These are phyloP conservation scores for Cotoneaster glaucophyllus DNA, from an alignment of 306 rosid species.

Conservation along the genomic window DNA sequence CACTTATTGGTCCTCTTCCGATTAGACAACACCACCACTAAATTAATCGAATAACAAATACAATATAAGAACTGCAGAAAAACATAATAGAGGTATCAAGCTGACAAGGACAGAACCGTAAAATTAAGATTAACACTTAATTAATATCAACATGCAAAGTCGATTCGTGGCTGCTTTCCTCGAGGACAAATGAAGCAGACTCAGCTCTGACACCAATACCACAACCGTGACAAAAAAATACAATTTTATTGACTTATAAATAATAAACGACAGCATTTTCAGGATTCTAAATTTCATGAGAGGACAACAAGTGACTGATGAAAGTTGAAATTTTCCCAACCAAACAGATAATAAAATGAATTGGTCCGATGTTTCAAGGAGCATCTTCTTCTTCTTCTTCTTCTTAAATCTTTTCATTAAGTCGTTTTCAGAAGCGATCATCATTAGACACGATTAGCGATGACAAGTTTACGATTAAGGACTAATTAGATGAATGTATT, in stretches of 20 bases:
- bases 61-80: neutral
- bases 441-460: neutral
- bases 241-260: neutral
- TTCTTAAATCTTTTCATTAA: neutral
- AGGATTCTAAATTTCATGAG: neutral
- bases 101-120: neutral
- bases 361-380: neutral
- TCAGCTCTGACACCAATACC: slow-evolving; percentile 24
- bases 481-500: neutral
- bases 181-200: slow-evolving; percentile 22
- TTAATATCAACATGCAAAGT: neutral
- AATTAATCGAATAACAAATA: neutral
- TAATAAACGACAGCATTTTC: neutral
- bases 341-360: neutral
- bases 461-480: neutral
- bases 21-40: neutral
- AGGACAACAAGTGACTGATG: neutral
- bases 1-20: too few species aligned
- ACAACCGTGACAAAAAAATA: neutral
- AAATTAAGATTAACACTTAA: neutral
- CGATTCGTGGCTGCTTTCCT: neutral
- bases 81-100: neutral
- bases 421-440: neutral
- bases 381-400: neutral
- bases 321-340: neutral